A percentile compares a stretch with the other conserved stretches of the same genome.
phyloP scores from a whole-genome alignment of 2,329 filamentous ascomycete species.

The Ramularia endophylla region DNA sequence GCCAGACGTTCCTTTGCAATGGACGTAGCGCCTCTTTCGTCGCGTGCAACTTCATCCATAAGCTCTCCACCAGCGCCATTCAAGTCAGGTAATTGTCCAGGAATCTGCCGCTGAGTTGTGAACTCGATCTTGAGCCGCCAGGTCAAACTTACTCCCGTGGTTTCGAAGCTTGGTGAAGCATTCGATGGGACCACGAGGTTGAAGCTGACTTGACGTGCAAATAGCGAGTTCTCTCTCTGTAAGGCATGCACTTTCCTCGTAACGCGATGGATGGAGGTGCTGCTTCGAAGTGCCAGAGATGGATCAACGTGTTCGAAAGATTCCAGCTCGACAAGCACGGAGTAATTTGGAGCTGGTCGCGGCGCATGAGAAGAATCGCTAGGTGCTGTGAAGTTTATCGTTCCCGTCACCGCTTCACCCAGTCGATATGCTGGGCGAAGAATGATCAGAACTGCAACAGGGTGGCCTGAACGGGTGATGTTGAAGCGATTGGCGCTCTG shows the following conservation, averaged over 20 bases:
- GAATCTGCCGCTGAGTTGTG: constrained; percentile 52
- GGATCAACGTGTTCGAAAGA: constrained; percentile 78
- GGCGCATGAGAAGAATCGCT: background rate
- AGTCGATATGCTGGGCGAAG: constrained; percentile 83
- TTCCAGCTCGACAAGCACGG: constrained; percentile 77
- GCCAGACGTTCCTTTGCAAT: constrained; percentile 31
- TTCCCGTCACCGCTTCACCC: constrained; percentile 78
- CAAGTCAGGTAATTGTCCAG: constrained; percentile 15
- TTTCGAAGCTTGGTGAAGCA: constrained; percentile 87
- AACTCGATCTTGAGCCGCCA: constrained; percentile 93
- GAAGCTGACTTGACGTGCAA: constrained; percentile 72
- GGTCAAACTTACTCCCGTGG: constrained; percentile 76
- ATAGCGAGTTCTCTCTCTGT: constrained; percentile 76
- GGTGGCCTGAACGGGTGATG: constrained; percentile 84
- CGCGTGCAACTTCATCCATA: constrained; percentile 30
- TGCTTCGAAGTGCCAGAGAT: constrained; percentile 74
- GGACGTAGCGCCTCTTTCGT: constrained; percentile 31
- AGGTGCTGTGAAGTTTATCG: constrained; percentile 67
- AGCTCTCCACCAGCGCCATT: constrained; percentile 51
- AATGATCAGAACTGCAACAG: constrained; percentile 85
- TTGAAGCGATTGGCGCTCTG: constrained; percentile 91
- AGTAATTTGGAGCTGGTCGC: constrained; percentile 66
- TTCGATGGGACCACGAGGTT: constrained; percentile 73
- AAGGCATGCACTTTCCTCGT: constrained; percentile 76
- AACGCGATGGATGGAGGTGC: constrained; percentile 77